These are phyloP conservation scores for Syzygium grande DNA, from an alignment of 345 rosid genomes.

Conservation along the genomic window DNA sequence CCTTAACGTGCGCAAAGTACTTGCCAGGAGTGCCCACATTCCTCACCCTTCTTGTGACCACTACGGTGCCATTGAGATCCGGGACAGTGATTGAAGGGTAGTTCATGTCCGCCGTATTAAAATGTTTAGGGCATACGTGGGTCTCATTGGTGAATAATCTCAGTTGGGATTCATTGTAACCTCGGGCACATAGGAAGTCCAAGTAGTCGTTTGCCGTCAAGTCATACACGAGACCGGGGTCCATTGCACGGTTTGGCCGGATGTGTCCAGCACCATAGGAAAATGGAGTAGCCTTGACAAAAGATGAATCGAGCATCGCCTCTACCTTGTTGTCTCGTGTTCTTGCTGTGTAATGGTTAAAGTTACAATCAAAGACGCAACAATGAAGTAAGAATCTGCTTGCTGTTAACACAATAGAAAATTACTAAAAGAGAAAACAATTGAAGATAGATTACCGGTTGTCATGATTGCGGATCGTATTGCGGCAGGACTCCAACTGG, in stretches of 20 bases:
- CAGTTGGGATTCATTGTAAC: conserved; percentile 14
- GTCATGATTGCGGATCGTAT: conserved; percentile 23
- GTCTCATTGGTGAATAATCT: background rate
- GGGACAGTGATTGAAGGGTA: conserved; percentile 33
- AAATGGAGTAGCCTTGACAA: conserved; percentile 31
- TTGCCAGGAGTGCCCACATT: conserved; percentile 28
- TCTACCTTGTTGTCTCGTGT: conserved; percentile 5
- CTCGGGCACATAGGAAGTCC: conserved; percentile 33
- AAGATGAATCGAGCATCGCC: conserved; percentile 14
- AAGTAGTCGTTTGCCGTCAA: conserved; percentile 23
- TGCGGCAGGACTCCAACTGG: conserved; percentile 24
- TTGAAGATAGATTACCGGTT: conserved; percentile 6
- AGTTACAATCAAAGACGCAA: background rate
- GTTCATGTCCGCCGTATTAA: conserved; percentile 16
- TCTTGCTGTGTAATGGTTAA: background rate
- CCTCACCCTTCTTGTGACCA: conserved; percentile 15
- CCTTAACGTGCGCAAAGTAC: conserved; percentile 6
- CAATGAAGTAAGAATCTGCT: background rate
- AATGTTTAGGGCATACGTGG: conserved; percentile 12
- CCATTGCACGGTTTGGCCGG: conserved; percentile 27
- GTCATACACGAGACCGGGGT: conserved; percentile 57
- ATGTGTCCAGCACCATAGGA: conserved; percentile 43
- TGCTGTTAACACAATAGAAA: background rate
- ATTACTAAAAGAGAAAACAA: background rate
- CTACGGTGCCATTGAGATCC: background rate